phyloP scores from a whole-genome alignment of 225 moss, liverwort and hornwort species.

The Polytrichum formosum region DNA sequence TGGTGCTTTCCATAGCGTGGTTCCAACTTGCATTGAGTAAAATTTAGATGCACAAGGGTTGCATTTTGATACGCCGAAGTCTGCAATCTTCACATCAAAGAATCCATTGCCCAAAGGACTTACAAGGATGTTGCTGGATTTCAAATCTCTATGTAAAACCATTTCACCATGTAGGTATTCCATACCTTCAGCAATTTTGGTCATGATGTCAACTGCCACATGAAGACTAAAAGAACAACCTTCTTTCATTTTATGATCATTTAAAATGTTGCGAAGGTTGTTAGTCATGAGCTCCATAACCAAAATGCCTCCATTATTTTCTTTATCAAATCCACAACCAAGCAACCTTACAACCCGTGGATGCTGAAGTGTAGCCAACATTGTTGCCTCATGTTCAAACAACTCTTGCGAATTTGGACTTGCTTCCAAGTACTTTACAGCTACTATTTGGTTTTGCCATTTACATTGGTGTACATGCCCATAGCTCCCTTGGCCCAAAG shows the following conservation, averaged over 20 bases:
- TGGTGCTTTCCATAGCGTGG: conserved; percentile 15
- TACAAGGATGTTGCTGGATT: conserved; percentile 16
- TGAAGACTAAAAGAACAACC: not conserved
- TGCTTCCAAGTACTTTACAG: not conserved
- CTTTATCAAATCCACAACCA: conserved; percentile 2
- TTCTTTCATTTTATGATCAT: not conserved
- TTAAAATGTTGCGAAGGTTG: conserved; percentile 2
- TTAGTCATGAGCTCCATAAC: conserved; percentile 16
- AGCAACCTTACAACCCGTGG: conserved; percentile 12
- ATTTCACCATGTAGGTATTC: conserved; percentile 5
- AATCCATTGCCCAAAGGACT: not conserved
- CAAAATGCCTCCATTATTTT: conserved; percentile 3
- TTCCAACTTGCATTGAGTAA: conserved; percentile 7
- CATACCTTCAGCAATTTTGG: conserved; percentile 17
- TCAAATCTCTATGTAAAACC: conserved; percentile 12
- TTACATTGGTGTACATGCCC: conserved; percentile 5
- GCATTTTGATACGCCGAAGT: conserved; percentile 9
- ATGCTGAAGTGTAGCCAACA: conserved; percentile 9
- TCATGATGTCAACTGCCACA: conserved; percentile 18
- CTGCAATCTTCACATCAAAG: conserved; percentile 6
- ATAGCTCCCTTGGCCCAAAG: conserved; percentile 9
- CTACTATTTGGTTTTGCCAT: conserved; percentile 9
- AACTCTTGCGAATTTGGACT: not conserved
- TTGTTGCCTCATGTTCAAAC: not conserved
- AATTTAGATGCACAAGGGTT: conserved; percentile 3